Conservation (phyloP, 1,284 basidiomycete genomes). For the Trichosporon ovoides region DNA sequence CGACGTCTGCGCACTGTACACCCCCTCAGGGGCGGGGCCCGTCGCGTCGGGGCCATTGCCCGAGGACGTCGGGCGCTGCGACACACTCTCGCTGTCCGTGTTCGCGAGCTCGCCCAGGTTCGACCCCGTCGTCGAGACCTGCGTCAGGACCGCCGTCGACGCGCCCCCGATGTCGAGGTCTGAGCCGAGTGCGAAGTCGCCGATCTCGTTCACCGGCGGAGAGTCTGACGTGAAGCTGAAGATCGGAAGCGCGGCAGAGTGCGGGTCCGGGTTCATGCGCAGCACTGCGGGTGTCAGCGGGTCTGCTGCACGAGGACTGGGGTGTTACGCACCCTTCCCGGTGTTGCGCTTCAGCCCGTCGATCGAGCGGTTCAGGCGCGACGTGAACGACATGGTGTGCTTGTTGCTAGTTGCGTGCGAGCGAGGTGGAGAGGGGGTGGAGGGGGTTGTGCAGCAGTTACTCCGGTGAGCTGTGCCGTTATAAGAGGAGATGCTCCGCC, state of each 20-base stretch:
- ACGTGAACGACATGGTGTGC: conserved; percentile 25
- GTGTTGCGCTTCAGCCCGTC: conserved; percentile 36
- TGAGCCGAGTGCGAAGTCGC: conserved; percentile 34
- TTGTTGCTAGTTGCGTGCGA: no score
- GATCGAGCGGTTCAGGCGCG: conserved; percentile 39
- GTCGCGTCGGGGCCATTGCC: background rate
- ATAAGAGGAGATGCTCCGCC: no score
- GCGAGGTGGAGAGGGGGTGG: no score
- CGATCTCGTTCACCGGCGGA: conserved; percentile 18
- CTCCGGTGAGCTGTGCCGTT: no score
- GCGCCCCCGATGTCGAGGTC: conserved; percentile 46
- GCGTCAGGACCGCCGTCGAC: conserved; percentile 32
- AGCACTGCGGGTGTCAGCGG: conserved; percentile 27
- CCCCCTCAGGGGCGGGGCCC: background rate
- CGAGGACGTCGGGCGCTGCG: background rate
- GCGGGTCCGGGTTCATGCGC: conserved; percentile 29
- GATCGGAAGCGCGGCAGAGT: conserved; percentile 28
- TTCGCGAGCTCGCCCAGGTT: background rate
- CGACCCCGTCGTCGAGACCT: conserved; percentile 18
- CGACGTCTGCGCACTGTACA: background rate
- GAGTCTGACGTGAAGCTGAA: conserved; percentile 29
- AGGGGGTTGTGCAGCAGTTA: no score
- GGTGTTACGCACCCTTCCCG: conserved; percentile 27
- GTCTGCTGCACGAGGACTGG: background rate
- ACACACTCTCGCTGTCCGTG: background rate